Conservation (phyloP, 306 rosid genomes). For the Trichosanthes truncata region DNA sequence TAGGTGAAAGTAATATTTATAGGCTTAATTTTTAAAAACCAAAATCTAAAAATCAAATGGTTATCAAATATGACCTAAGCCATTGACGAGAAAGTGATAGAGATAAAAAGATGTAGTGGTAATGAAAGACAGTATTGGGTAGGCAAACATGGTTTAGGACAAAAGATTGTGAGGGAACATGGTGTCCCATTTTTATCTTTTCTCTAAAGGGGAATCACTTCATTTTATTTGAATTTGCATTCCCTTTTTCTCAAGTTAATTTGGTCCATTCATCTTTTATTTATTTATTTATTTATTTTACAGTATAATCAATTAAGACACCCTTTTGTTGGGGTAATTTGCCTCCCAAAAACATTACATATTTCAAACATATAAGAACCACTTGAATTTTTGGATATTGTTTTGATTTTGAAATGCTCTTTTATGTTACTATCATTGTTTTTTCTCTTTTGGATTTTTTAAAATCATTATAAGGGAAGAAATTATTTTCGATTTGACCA, state of each 20-base stretch:
- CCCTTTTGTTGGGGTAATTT: constrained; percentile 18
- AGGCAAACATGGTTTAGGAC: constrained; percentile 21
- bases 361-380: background rate
- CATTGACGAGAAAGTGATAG: background rate
- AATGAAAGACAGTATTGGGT: constrained; percentile 39
- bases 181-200: constrained; percentile 36
- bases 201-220: constrained; percentile 18
- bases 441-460: background rate
- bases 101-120: constrained; percentile 21
- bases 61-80: too few species aligned
- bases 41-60: too few species aligned
- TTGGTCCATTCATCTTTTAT: constrained; percentile 25
- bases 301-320: constrained; percentile 18
- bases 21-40: too few species aligned
- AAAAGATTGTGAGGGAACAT: constrained; percentile 48
- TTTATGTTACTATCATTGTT: background rate
- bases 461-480: background rate
- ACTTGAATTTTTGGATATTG: background rate
- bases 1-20: too few species aligned
- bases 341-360: constrained; percentile 23
- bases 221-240: background rate
- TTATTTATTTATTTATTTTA: background rate
- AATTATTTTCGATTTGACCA: background rate
- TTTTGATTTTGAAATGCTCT: background rate
- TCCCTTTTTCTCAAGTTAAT: background rate